Conservation (phyloP, 208 protist genomes). For the Trypanosoma avium region DNA sequence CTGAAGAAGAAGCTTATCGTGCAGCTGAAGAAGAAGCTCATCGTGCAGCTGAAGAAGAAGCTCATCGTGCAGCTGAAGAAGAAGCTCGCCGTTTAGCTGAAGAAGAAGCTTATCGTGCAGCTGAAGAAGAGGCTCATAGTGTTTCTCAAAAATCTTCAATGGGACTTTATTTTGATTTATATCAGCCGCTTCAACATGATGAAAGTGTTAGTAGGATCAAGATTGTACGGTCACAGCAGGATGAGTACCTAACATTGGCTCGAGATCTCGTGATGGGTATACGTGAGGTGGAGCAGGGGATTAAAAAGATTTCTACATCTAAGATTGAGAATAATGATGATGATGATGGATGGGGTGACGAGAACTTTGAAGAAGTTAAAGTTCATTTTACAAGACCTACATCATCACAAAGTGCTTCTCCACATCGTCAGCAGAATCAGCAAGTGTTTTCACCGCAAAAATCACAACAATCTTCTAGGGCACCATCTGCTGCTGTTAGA, state of each 20-base stretch:
- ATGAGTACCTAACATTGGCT: constrained; percentile 29
- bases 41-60: constrained; percentile 7
- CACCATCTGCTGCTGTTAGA: not conserved
- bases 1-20: constrained; percentile 21
- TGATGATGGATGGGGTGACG: constrained; percentile 24
- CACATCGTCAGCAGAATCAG: too few species aligned
- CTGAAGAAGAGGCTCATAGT: constrained; percentile 8
- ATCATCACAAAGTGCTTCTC: too few species aligned
- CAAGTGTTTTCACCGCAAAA: too few species aligned
- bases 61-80: not conserved
- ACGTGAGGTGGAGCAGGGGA: constrained; percentile 14
- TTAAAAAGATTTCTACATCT: not conserved
- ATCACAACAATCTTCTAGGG: too few species aligned
- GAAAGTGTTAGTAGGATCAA: constrained; percentile 9
- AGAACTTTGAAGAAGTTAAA: constrained; percentile 35
- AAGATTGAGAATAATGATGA: constrained; percentile 31
- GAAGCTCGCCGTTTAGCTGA: constrained; percentile 17
- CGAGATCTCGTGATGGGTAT: constrained; percentile 20
- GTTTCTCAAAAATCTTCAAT: not conserved
- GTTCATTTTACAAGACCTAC: not conserved
- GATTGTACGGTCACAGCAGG: constrained; percentile 19
- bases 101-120: constrained; percentile 14
- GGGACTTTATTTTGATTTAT: not conserved
- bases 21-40: constrained; percentile 28
- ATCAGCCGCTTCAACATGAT: constrained; percentile 10